phyloP scores from a whole-genome alignment of 805 yeast genomes.

The Wickerhamomyces xylosicus region DNA sequence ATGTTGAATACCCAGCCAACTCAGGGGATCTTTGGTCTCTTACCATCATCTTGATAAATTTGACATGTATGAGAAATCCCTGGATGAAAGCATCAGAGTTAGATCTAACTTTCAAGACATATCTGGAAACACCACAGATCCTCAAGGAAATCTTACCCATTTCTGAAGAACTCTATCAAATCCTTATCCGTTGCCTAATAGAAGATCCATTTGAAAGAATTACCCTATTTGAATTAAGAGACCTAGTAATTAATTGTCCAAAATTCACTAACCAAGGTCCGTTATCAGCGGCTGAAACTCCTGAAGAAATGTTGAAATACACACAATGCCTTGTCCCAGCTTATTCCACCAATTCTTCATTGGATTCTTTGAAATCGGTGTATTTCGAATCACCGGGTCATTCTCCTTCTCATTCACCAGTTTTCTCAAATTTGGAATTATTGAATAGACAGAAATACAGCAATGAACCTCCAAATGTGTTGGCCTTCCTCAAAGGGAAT shows the following conservation, averaged over 20 bases:
- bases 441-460: neutral
- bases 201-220: slow-evolving; percentile 25
- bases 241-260: slow-evolving; percentile 9
- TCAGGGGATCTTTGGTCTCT: slow-evolving; percentile 86
- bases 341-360: neutral
- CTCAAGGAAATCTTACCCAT: slow-evolving; percentile 64
- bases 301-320: slow-evolving; percentile 1
- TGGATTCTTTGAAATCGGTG: slow-evolving; percentile 3
- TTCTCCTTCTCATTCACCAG: neutral
- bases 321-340: slow-evolving; percentile 7
- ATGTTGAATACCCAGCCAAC: slow-evolving; percentile 44
- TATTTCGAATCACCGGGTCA: neutral
- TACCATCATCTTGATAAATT: slow-evolving; percentile 70
- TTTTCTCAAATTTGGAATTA: neutral
- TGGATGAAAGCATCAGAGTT: slow-evolving; percentile 73
- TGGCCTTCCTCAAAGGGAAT: neutral
- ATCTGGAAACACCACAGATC: slow-evolving; percentile 41
- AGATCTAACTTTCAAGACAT: slow-evolving; percentile 59
- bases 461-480: slow-evolving; percentile 3
- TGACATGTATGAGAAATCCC: slow-evolving; percentile 79
- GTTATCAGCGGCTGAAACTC: slow-evolving; percentile 9
- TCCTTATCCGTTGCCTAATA: slow-evolving; percentile 29
- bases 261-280: slow-evolving; percentile 15
- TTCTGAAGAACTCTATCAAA: slow-evolving; percentile 45
- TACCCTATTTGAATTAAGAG: slow-evolving; percentile 12